These are phyloP conservation scores for Phytophthora constricta DNA, from an alignment of 352 stramenopile species.

Conservation along the genomic window DNA sequence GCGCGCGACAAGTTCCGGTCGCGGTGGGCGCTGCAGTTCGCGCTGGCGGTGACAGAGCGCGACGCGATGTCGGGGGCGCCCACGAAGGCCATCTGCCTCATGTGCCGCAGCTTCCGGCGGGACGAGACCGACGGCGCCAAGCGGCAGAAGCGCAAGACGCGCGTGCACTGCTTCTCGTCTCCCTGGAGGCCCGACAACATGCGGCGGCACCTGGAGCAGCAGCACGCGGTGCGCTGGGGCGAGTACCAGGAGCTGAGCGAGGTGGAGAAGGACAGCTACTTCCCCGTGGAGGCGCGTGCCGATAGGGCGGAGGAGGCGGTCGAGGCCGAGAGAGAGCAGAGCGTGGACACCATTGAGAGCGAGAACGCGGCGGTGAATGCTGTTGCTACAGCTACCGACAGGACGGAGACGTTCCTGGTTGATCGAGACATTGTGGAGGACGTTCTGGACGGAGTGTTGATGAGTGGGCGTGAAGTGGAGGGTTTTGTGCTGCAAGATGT, in stretches of 20 bases:
- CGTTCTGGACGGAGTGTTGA: constrained; percentile 4
- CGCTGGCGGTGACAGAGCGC: constrained; percentile 22
- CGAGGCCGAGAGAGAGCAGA: no score
- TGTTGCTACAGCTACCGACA: neutral
- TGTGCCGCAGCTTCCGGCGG: constrained; percentile 28
- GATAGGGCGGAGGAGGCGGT: no score
- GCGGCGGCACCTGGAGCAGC: constrained; percentile 35
- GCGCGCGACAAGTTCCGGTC: constrained; percentile 20
- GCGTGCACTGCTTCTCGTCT: constrained; percentile 31
- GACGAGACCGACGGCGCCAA: constrained; percentile 30
- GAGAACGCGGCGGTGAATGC: neutral
- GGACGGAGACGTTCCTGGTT: constrained; percentile 16
- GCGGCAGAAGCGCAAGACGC: constrained; percentile 32
- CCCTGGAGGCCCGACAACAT: constrained; percentile 44
- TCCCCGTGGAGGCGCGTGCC: no score
- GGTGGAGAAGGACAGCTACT: constrained; percentile 29
- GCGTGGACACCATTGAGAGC: no score
- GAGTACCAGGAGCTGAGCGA: constrained; percentile 30
- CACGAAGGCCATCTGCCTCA: constrained; percentile 24
- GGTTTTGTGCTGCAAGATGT: constrained; percentile 19
- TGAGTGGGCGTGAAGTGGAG: neutral
- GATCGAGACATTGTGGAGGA: constrained; percentile 28
- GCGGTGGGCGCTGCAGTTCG: constrained; percentile 32
- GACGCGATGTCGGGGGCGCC: constrained; percentile 13
- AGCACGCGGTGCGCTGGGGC: no score